Percentiles rank a stretch among this genome's conserved stretches.
These are phyloP conservation scores for Amaranthus cruentus DNA, from an alignment of 148 eudicot species.

Conservation along the genomic window DNA sequence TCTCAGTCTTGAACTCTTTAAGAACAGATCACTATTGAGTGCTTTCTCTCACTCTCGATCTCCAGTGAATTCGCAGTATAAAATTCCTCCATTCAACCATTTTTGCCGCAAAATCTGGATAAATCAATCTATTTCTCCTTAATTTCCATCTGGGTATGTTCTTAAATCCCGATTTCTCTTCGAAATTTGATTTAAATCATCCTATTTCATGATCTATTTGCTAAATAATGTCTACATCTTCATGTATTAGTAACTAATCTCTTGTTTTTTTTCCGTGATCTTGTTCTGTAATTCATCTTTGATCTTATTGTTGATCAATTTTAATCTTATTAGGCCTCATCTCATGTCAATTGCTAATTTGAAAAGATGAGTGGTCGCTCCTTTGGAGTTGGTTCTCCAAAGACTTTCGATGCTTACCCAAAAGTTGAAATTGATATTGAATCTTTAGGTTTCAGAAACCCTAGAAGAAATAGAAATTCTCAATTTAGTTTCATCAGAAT, in stretches of 20 bases:
- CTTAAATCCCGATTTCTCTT: too few species aligned
- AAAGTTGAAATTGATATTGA: slow-evolving; percentile 82
- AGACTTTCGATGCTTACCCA: slow-evolving; percentile 68
- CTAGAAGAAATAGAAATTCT: slow-evolving; percentile 44
- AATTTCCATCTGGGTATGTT: too few species aligned
- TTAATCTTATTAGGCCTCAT: slow-evolving; percentile 2
- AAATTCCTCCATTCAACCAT: too few species aligned
- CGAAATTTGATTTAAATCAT: too few species aligned
- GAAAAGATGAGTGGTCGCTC: slow-evolving; percentile 60
- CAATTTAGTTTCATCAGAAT: slow-evolving; percentile 39
- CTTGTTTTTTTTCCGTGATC: background rate
- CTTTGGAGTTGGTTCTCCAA: slow-evolving; percentile 52
- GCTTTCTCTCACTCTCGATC: too few species aligned
- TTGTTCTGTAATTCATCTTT: background rate
- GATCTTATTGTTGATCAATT: slow-evolving; percentile 6
- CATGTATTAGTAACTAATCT: background rate
- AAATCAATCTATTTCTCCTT: too few species aligned
- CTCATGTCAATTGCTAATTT: slow-evolving; percentile 13
- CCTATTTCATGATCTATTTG: background rate
- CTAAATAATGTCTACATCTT: background rate
- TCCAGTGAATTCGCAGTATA: too few species aligned
- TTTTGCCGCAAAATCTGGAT: too few species aligned
- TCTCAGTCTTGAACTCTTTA: too few species aligned
- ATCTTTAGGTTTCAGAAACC: slow-evolving; percentile 48
- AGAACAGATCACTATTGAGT: too few species aligned